Conservation (phyloP, 805 yeast genomes). For the Yarrowia sp. region DNA sequence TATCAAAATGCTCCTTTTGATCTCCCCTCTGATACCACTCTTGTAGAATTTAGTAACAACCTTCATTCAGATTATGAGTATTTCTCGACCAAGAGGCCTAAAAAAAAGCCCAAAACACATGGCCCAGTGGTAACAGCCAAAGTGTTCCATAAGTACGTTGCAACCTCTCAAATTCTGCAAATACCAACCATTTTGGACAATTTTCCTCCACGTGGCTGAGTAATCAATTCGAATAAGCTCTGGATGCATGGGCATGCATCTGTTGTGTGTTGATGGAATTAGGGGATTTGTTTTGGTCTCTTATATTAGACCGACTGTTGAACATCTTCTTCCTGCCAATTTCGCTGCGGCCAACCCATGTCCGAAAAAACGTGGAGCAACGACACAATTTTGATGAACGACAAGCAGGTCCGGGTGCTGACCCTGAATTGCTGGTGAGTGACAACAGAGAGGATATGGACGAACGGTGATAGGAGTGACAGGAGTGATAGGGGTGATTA, state of each 20-base stretch:
- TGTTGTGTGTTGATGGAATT: conserved; percentile 5
- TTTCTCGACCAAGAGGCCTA: no score
- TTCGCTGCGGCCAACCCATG: not conserved
- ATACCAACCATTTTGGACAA: no score
- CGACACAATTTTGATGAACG: conserved; percentile 7
- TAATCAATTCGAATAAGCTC: not conserved
- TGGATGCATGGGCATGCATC: not conserved
- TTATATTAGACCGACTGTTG: not conserved
- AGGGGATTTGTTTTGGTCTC: not conserved
- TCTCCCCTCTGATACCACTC: no score
- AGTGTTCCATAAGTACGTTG: no score
- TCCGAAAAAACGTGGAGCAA: not conserved
- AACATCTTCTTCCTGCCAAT: not conserved
- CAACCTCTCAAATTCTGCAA: no score
- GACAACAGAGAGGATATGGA: no score
- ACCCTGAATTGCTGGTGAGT: conserved; percentile 37
- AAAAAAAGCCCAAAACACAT: no score
- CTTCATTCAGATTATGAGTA: no score
- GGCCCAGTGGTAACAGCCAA: no score
- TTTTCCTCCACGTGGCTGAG: conserved; percentile 1
- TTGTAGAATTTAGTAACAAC: no score
- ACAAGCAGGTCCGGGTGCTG: conserved; percentile 19
- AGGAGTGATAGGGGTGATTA: no score
- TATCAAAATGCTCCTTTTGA: no score
- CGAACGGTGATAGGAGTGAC: not conserved